Conservation (phyloP, 371 early-diverging fungal genomes). For the Rhizomucor miehei region DNA sequence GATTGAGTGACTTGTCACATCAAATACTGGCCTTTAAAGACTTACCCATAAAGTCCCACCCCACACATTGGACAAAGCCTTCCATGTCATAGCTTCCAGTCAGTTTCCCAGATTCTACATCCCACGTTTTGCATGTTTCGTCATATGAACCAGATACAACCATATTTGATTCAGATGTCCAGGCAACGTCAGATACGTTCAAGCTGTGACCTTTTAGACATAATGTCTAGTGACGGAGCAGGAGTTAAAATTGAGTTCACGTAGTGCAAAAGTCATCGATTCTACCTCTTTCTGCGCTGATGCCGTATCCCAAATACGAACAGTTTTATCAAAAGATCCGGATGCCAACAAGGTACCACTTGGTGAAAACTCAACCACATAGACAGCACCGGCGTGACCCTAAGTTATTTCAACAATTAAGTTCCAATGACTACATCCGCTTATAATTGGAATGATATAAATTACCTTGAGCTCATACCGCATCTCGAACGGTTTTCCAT, state of each 20-base stretch:
- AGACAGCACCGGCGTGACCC: conserved; percentile 89
- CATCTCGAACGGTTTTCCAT: conserved; percentile 48
- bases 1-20: no score
- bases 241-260: conserved; percentile 1
- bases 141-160: conserved; percentile 82
- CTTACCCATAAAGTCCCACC: conserved; percentile 72
- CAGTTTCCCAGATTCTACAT: conserved; percentile 68
- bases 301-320: conserved; percentile 84
- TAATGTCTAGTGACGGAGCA: conserved; percentile 20
- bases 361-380: conserved; percentile 79
- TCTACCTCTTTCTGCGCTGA: conserved; percentile 68
- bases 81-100: conserved; percentile 67
- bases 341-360: conserved; percentile 79
- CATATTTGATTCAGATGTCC: conserved; percentile 72
- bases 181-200: conserved; percentile 79
- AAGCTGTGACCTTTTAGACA: conserved; percentile 75
- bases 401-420: no score
- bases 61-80: conserved; percentile 87
- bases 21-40: no score
- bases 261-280: neutral
- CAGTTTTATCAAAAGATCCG: conserved; percentile 90
- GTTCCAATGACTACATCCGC: neutral
- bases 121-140: conserved; percentile 85
- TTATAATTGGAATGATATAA: neutral
- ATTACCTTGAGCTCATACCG: conserved; percentile 49